Base-by-base conservation (phyloP, 805 yeast genomes). In the Candida awuae region DNA sequence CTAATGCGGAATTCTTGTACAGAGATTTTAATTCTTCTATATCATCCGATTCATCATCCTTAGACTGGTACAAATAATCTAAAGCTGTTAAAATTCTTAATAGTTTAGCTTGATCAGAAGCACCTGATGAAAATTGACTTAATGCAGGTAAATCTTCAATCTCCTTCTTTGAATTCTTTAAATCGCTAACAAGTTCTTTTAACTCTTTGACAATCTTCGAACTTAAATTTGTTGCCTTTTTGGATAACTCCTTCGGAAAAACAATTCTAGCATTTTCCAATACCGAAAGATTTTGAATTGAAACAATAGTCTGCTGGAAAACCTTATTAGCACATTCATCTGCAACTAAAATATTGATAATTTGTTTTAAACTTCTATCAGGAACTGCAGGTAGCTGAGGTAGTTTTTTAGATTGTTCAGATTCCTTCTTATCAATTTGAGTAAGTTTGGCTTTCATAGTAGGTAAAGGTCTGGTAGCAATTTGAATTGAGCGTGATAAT, bases 31-130 rank as follows among this genome's bases (percentile, higher is more conserved):
- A 58, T 38, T 68, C 71, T 29, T 68, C 71, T 15, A 67, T 54
- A 34, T 64, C 73, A 18, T 54, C 51, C 26, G 53, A 51, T 3
- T 47, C 49, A 21, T 50, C 54, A 8, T 52, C 53, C 51, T 63
- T 61, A 1, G 66, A 54, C 37, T 79, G 85, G 56, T 75, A 82
- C 53, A 88, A 66, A 49, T 81, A 85, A 51, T 88, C 96, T 42
- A 88, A 68, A 0, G 96, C 95, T 1, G 97, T 87, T 44, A 88
- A 66, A 3, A 86, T 78, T 37, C 95, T 70, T 39, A 90, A 64
- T n/a, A 92, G 61, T 52, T 86, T 87, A 7, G 96, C 84, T 56
- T 92, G 97, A 44, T 83, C 87, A 0, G 95, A 83, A 30, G 83
- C 76, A 1, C 87, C 75, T 0, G 85, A 73, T 2, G 92, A 83